Base-by-base conservation (phyloP, 75 land plant genomes). In the Isoetes taiwanensis region DNA sequence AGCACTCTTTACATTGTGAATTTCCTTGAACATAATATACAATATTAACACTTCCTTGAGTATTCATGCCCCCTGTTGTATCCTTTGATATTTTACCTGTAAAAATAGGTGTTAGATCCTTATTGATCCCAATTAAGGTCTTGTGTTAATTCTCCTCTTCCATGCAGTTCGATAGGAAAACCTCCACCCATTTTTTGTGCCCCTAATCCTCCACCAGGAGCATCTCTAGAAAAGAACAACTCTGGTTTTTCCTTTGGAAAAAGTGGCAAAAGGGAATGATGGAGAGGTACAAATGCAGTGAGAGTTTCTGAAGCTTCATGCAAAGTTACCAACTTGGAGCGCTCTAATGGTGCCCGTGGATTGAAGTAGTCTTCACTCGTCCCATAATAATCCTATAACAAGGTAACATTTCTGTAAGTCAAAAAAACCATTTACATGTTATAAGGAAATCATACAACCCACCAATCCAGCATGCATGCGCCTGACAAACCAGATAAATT, bases 381-480 rank as follows among this genome's bases (percentile, higher is more conserved):
- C 28, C 72, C 66, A 62, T 67, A 58, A 34, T 73, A 76, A 3
- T 70, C 82, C 82, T 82, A 72, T 8, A 52, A 41, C 16, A 23
- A 31, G 46, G 12, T 28, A 37, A 3, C 0, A 35, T 19, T 3
- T 23, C 4, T 16, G 17, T 12, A 28, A 37, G 27, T 10, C 17
- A 16, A 37, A 34, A 27, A 2, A 40, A 4, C 30, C 25, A 65
- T 29, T 20, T 24, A 6, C 2, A 2, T 5, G 30, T 11, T 9
- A 17, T 37, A 11, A 28, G 17, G 19, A 28, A 30, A n/a, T 17
- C 17, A 61, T 46, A 46, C 30, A 24, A 0, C 2, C 30, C 9
- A 82, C 82, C 65, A 69, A 68, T 57, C 80, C 74, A 30, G 76
- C 82, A 56, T 82, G 82, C 80, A 83, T 79, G 55, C 59, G 69